phyloP scores from a whole-genome alignment of 805 yeast species.

The Spathaspora hagerdaliae region DNA sequence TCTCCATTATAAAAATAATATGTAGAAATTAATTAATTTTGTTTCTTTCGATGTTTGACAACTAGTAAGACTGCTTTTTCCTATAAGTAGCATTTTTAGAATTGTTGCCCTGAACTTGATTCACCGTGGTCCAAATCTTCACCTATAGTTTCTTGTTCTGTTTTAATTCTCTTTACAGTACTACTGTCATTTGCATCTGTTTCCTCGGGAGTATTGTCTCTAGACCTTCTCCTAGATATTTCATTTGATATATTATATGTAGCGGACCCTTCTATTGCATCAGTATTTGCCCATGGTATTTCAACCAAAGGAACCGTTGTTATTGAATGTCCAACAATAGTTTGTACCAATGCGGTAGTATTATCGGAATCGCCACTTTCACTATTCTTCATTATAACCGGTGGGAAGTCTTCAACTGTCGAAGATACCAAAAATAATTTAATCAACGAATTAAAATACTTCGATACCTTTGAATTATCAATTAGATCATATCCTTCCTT shows the following conservation, averaged over 20 bases:
- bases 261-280: too few relatives aligned
- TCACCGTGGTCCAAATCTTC: too few relatives aligned
- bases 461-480: conserved; percentile 27
- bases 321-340: not conserved
- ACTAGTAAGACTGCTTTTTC: too few relatives aligned
- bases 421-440: conserved; percentile 29
- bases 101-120: too few relatives aligned
- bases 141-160: too few relatives aligned
- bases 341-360: not conserved
- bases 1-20: conserved; percentile 3
- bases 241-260: too few relatives aligned
- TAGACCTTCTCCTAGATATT: too few relatives aligned
- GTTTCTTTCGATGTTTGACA: too few relatives aligned
- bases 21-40: not conserved
- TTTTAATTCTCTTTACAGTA: too few relatives aligned
- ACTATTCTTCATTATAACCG: conserved; percentile 1
- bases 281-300: conserved; percentile 21
- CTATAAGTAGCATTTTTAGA: too few relatives aligned
- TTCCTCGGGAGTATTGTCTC: too few relatives aligned
- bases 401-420: conserved; percentile 21
- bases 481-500: conserved; percentile 26
- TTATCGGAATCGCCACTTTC: not conserved
- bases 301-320: conserved; percentile 19
- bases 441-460: conserved; percentile 42
- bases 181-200: too few relatives aligned